These are phyloP conservation scores for Wickerhamomyces mucosus DNA, from an alignment of 805 yeast species.

Conservation along the genomic window DNA sequence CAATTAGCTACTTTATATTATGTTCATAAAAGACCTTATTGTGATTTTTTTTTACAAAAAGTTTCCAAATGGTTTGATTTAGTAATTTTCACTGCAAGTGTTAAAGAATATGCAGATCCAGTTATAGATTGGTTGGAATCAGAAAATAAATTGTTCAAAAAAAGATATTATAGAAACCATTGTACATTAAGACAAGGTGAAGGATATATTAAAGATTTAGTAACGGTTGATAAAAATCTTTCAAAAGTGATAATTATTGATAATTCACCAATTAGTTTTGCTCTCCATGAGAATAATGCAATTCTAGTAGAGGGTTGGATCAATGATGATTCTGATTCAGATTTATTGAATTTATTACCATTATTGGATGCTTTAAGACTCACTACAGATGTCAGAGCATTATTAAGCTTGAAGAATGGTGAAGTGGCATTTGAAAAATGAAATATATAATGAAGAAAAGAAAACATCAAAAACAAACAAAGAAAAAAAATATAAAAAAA, in stretches of 20 bases:
- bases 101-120: slow-evolving; percentile 93
- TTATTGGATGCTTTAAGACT: slow-evolving; percentile 65
- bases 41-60: slow-evolving; percentile 72
- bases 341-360: slow-evolving; percentile 74
- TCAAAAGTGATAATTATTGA: slow-evolving; percentile 72
- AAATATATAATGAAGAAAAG: not conserved
- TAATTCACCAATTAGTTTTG: slow-evolving; percentile 87
- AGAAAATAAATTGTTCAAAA: slow-evolving; percentile 42
- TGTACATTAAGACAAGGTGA: slow-evolving; percentile 71
- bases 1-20: slow-evolving; percentile 74
- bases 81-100: slow-evolving; percentile 90
- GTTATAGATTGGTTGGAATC: slow-evolving; percentile 86
- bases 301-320: slow-evolving; percentile 97
- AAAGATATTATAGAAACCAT: slow-evolving; percentile 67
- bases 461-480: not conserved
- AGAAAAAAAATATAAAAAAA: not conserved
- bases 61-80: slow-evolving; percentile 83
- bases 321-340: slow-evolving; percentile 87
- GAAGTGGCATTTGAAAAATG: slow-evolving; percentile 44
- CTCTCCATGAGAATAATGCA: slow-evolving; percentile 78
- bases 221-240: slow-evolving; percentile 41
- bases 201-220: slow-evolving; percentile 77
- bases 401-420: slow-evolving; percentile 69
- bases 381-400: slow-evolving; percentile 75
- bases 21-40: slow-evolving; percentile 86